phyloP scores from a whole-genome alignment of 2,329 filamentous ascomycete species.

The Metarhizium anisopliae region DNA sequence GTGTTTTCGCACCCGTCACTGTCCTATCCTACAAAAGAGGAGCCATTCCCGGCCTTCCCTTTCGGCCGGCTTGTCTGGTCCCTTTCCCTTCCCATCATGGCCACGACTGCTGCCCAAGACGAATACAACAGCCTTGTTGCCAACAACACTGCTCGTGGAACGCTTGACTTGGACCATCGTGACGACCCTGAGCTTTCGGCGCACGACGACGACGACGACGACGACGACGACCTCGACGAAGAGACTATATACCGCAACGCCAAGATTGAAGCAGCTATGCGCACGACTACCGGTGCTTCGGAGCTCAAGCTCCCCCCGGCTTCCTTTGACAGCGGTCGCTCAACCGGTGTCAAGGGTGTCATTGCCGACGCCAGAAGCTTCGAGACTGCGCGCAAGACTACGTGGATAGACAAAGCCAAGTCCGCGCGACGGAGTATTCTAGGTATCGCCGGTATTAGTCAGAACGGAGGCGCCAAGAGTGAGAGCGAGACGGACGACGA shows the following conservation, averaged over 20 bases:
- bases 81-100: slow-evolving; percentile 33
- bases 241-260: slow-evolving; percentile 44
- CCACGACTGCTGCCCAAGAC: slow-evolving; percentile 54
- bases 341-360: slow-evolving; percentile 79
- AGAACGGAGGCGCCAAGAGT: slow-evolving; percentile 18
- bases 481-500: slow-evolving; percentile 41
- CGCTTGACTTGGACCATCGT: slow-evolving; percentile 50
- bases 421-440: slow-evolving; percentile 48
- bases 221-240: slow-evolving; percentile 34
- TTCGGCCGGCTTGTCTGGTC: not conserved
- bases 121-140: slow-evolving; percentile 56
- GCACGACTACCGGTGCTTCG: slow-evolving; percentile 45
- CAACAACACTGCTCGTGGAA: slow-evolving; percentile 39
- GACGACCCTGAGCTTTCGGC: slow-evolving; percentile 37
- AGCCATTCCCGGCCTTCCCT: not conserved
- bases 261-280: slow-evolving; percentile 56
- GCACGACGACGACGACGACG: slow-evolving; percentile 32
- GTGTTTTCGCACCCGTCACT: not conserved
- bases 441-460: slow-evolving; percentile 28
- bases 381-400: slow-evolving; percentile 53
- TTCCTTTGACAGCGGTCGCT: slow-evolving; percentile 57
- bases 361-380: slow-evolving; percentile 76
- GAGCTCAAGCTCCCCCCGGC: slow-evolving; percentile 52
- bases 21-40: slow-evolving; percentile 1
- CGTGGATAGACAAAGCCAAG: slow-evolving; percentile 44